These are phyloP conservation scores for Aspergillus carbonarius DNA, from an alignment of 2,329 filamentous ascomycete species.

Conservation along the genomic window DNA sequence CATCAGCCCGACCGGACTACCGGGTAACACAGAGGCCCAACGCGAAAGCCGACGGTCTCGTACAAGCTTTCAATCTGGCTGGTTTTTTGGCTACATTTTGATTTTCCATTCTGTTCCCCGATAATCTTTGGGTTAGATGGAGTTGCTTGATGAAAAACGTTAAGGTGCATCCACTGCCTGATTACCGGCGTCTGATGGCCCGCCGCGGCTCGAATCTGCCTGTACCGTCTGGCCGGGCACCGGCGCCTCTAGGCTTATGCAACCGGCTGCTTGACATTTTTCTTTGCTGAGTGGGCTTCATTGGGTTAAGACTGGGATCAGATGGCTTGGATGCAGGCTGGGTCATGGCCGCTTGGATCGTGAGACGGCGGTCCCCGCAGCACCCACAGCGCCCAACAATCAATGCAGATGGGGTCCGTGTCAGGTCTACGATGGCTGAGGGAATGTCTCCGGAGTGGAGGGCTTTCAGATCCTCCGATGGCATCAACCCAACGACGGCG, in stretches of 20 bases:
- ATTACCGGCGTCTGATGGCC: slow-evolving; percentile 1
- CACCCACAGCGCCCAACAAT: slow-evolving; percentile 14
- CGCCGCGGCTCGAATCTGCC: slow-evolving; percentile 4
- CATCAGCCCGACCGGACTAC: slow-evolving; percentile 19
- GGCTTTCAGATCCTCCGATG: neutral
- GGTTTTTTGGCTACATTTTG: neutral
- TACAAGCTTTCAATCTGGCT: neutral
- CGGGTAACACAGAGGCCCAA: slow-evolving; percentile 22
- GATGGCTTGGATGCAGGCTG: slow-evolving; percentile 6
- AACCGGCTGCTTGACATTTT: slow-evolving; percentile 18
- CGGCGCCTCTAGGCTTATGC: slow-evolving; percentile 17
- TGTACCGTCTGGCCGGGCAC: slow-evolving; percentile 3
- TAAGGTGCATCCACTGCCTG: neutral
- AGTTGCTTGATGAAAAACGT: neutral
- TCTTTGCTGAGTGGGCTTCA: slow-evolving; percentile 9
- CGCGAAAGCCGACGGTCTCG: neutral
- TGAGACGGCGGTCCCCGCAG: slow-evolving; percentile 5
- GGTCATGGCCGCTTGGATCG: slow-evolving; percentile 3
- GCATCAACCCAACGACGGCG: neutral
- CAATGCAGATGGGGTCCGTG: slow-evolving; percentile 8
- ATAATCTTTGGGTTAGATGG: neutral
- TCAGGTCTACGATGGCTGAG: slow-evolving; percentile 1
- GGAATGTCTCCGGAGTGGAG: neutral
- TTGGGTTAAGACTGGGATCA: neutral
- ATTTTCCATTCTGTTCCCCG: neutral